Conservation (phyloP, 805 yeast species). For the Schwanniomyces pseudopolymorphus region DNA sequence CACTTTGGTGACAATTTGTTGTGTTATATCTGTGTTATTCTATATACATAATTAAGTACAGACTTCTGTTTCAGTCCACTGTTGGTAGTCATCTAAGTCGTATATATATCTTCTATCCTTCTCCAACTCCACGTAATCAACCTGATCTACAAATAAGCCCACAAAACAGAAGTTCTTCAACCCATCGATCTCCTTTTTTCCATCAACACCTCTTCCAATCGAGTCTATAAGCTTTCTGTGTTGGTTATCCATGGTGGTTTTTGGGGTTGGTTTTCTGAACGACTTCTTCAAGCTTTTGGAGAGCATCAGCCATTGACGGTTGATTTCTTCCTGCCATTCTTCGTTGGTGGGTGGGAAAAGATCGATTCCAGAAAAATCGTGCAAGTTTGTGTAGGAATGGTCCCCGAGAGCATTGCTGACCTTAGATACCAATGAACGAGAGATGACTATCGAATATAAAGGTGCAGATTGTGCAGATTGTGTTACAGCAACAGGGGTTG, state of each 20-base stretch:
- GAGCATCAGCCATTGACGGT: slow-evolving; percentile 60
- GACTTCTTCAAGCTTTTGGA: slow-evolving; percentile 61
- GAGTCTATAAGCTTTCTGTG: slow-evolving; percentile 62
- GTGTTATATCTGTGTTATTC: neutral
- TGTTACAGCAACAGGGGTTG: neutral
- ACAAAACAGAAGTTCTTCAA: slow-evolving; percentile 67
- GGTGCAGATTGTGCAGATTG: slow-evolving; percentile 1
- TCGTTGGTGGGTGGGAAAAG: slow-evolving; percentile 48
- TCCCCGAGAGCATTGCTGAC: slow-evolving; percentile 20
- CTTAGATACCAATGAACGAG: slow-evolving; percentile 23
- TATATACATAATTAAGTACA: slow-evolving; percentile 53
- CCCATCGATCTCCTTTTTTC: slow-evolving; percentile 62
- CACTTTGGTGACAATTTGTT: no score
- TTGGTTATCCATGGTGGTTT: slow-evolving; percentile 54
- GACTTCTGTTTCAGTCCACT: slow-evolving; percentile 76
- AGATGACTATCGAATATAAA: slow-evolving; percentile 9
- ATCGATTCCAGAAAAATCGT: slow-evolving; percentile 22
- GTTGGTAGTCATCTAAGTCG: slow-evolving; percentile 53
- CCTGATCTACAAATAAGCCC: slow-evolving; percentile 66
- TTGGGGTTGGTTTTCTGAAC: slow-evolving; percentile 74
- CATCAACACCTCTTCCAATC: slow-evolving; percentile 81
- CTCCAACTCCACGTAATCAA: slow-evolving; percentile 65
- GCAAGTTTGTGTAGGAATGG: slow-evolving; percentile 27
- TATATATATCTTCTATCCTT: slow-evolving; percentile 55
- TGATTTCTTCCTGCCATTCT: slow-evolving; percentile 69